Evolutionary conservation across 768 basidiomycete genomes (phyloP).

Genomic region (Boletus reticulatus): DNA sequence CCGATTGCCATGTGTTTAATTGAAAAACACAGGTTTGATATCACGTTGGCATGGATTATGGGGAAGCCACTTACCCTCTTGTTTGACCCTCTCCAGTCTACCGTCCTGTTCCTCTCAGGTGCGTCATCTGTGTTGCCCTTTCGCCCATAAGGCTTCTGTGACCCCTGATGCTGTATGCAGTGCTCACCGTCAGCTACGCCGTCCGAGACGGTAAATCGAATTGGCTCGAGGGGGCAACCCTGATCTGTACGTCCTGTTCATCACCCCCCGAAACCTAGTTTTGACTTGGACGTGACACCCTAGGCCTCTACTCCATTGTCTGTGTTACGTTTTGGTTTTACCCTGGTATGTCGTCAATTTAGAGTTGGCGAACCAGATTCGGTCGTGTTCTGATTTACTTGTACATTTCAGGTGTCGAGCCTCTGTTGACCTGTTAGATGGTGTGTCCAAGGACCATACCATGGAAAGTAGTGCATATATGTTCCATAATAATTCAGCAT

Average conservation of each 20-base stretch:
- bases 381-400: conserved; percentile 1
- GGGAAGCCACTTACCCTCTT: conserved; percentile 76
- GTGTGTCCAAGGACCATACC: no score
- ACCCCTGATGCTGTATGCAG: conserved; percentile 30
- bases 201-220: conserved; percentile 87
- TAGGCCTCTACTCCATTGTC: conserved; percentile 57
- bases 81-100: conserved; percentile 85
- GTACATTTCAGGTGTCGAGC: neutral
- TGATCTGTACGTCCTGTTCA: conserved; percentile 48
- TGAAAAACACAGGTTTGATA: conserved; percentile 53
- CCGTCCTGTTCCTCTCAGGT: conserved; percentile 22
- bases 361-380: no score
- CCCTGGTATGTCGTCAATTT: conserved; percentile 34
- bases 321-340: conserved; percentile 55
- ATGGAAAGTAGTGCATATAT: no score
- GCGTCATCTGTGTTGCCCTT: conserved; percentile 3
- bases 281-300: neutral
- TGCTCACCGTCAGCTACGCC: conserved; percentile 84
- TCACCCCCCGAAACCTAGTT: no score
- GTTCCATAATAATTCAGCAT: no score
- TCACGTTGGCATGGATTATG: conserved; percentile 78
- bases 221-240: conserved; percentile 86
- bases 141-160: neutral
- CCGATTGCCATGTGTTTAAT: conserved; percentile 6
- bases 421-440: no score